A percentile compares a stretch with the other conserved stretches of the same genome.
These are phyloP conservation scores for Centrapalus pauciflorus DNA, from an alignment of 129 eudicot genomes.

Conservation along the genomic window DNA sequence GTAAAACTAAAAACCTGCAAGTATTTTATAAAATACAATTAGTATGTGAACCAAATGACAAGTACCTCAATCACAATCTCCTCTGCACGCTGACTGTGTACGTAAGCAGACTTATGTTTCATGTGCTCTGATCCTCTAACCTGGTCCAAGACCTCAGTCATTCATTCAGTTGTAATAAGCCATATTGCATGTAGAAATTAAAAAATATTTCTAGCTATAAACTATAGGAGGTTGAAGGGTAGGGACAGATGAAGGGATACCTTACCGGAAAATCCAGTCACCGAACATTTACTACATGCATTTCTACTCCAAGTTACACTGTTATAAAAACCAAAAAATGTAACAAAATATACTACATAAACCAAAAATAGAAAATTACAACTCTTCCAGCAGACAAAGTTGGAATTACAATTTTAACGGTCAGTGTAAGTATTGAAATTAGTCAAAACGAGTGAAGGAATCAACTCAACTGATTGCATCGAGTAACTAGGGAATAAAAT, in stretches of 20 bases:
- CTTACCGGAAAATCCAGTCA: slow-evolving; percentile 30
- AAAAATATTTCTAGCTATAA: neutral
- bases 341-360: neutral
- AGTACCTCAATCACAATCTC: slow-evolving; percentile 64
- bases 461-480: neutral
- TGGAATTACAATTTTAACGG: neutral
- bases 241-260: slow-evolving; percentile 23
- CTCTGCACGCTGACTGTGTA: slow-evolving; percentile 38
- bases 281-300: slow-evolving; percentile 22
- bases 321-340: neutral
- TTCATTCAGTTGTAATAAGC: neutral
- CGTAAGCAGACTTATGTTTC: slow-evolving; percentile 14
- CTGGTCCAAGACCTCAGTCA: slow-evolving; percentile 34
- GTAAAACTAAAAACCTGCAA: neutral
- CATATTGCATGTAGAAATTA: neutral
- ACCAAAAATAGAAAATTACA: neutral
- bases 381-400: neutral
- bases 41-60: slow-evolving; percentile 1
- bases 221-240: neutral
- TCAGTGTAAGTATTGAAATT: neutral
- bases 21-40: neutral
- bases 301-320: slow-evolving; percentile 40
- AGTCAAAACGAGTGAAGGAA: neutral
- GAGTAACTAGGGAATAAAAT: neutral
- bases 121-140: slow-evolving; percentile 34